Percentiles rank a stretch among this genome's conserved stretches.
Evolutionary conservation across 306 rosid genomes (phyloP).

Genomic region (Prunus armeniaca): DNA sequence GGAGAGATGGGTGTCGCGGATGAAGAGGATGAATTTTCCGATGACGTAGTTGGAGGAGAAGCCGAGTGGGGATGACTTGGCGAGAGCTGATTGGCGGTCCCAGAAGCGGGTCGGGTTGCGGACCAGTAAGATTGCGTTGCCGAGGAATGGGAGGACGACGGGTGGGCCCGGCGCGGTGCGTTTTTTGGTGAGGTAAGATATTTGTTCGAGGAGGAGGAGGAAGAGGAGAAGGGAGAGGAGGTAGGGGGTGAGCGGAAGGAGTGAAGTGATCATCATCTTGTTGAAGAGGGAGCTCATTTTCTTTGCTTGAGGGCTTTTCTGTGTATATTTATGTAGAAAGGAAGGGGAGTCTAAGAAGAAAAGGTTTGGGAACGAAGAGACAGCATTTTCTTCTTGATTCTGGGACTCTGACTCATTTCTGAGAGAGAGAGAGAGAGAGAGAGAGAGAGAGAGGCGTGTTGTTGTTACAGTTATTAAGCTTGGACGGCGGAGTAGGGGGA

Average conservation of each 20-base stretch:
- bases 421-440: too few species aligned
- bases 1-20: constrained; percentile 73
- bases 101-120: constrained; percentile 65
- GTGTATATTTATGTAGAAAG: background rate
- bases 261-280: background rate
- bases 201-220: constrained; percentile 57
- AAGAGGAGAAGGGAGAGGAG: constrained; percentile 34
- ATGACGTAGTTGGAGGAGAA: constrained; percentile 68
- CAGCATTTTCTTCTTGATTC: background rate
- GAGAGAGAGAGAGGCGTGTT: background rate
- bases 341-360: background rate
- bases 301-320: background rate
- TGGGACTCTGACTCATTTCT: background rate
- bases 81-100: constrained; percentile 55
- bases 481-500: background rate
- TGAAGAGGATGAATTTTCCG: constrained; percentile 73
- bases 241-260: constrained; percentile 32
- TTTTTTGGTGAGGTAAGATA: constrained; percentile 58
- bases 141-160: constrained; percentile 59
- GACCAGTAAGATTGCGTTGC: constrained; percentile 65
- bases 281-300: background rate
- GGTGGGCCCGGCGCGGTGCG: constrained; percentile 57
- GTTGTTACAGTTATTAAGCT: background rate
- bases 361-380: background rate
- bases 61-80: constrained; percentile 51